Base-by-base conservation (phyloP, 495 filamentous ascomycete genomes). In the Aspergillus mulundensis region DNA sequence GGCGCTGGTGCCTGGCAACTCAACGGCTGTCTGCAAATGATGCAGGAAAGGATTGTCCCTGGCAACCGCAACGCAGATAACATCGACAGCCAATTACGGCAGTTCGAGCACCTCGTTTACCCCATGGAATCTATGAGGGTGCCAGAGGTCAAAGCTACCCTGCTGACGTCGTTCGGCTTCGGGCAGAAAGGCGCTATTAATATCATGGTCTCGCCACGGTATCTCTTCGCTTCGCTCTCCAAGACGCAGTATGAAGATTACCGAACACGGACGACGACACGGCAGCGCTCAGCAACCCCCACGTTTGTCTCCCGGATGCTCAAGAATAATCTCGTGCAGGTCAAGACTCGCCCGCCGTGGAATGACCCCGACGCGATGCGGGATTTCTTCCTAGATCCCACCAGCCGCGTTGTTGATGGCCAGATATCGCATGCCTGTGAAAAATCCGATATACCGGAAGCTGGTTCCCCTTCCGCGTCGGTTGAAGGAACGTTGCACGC, bases 1-100 rank as follows among this genome's bases (percentile, higher is more conserved):
- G 93, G 93, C 63, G 94, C 94, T 45, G 94, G 94, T 70, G 94
- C 92, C 36, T 99, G 93, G 92, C 97, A 97, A 92, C 85, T 97
- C 78, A 97, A 99, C 74, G 94, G 94, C 56, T 90, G 88, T 66
- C 75, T 99, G 67, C 94, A 99, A 72, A 89, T 95, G 50, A 77
- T 99, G 57, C 95, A 95, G 73, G 85, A 81, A 32, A 90, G 90
- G 60, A 77, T 97, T 18, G 92, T 99, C 40, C 94, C 94, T 5
- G 94, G 94, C 54, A 99, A 99, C 74, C 84, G 91, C 58, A 99
- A 99, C 62, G 94, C 94, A 47, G 94, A 99, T 77, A 97, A 99
- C 64, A 83, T 99, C 16, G 94, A 99, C 69, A 79, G 87, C 71
- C 84, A 89, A 54, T 88, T 99, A 82, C 90, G 96, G 77, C 79